A percentile compares a stretch with the other conserved stretches of the same genome.
phyloP scores from a whole-genome alignment of 305 asterid species.

The Coffea humblotiana region DNA sequence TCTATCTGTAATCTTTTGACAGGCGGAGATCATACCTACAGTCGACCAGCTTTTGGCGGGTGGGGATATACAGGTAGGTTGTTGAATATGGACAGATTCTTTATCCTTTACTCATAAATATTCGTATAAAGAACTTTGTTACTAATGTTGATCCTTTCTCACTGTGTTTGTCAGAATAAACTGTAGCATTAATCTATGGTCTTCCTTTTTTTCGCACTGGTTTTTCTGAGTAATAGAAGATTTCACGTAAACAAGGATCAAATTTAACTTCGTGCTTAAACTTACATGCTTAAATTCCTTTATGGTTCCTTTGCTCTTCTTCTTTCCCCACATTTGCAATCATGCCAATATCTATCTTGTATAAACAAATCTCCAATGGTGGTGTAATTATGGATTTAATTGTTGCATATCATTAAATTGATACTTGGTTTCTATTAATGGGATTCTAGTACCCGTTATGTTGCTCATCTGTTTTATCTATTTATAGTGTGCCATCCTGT shows the following conservation, averaged over 20 bases:
- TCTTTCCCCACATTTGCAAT: not conserved
- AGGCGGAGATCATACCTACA: slow-evolving; percentile 93
- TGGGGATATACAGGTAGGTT: slow-evolving; percentile 73
- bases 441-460: not conserved
- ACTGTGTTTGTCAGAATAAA: not conserved
- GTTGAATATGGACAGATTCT: slow-evolving; percentile 9
- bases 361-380: not conserved
- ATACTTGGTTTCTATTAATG: not conserved
- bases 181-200: not conserved
- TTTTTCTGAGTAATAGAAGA: not conserved
- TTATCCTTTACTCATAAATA: slow-evolving; percentile 4
- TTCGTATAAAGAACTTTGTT: not conserved
- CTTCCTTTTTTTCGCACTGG: not conserved
- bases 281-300: not conserved
- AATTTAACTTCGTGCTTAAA: not conserved
- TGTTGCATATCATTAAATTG: not conserved
- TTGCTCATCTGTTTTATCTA: not conserved
- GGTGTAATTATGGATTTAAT: not conserved
- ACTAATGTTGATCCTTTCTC: not conserved
- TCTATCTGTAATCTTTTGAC: slow-evolving; percentile 31
- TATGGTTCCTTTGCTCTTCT: not conserved
- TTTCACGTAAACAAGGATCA: not conserved
- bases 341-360: not conserved
- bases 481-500: not conserved
- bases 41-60: slow-evolving; percentile 74